Evolutionary conservation across 495 filamentous ascomycete species (phyloP).

Genomic region (Podospora pseudopauciseta): DNA sequence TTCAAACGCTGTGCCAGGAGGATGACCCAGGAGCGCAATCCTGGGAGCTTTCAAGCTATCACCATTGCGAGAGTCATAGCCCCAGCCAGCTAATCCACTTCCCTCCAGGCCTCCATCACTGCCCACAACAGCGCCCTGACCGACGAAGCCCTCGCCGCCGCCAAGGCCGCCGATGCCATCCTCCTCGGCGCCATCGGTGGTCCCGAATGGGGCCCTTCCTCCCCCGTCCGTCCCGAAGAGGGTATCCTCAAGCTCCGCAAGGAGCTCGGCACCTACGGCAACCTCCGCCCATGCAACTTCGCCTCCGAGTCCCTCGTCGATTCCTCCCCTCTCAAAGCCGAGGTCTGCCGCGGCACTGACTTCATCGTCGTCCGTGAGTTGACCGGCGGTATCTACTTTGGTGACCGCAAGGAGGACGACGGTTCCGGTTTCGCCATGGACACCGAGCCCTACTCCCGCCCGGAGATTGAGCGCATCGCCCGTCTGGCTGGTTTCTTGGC

Average conservation of each 20-base stretch:
- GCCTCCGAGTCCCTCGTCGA: conserved; percentile 84
- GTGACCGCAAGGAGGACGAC: conserved; percentile 69
- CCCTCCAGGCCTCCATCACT: conserved; percentile 76
- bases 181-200: conserved; percentile 94
- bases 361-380: conserved; percentile 70
- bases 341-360: conserved; percentile 81
- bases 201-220: conserved; percentile 87
- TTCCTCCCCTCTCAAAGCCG: conserved; percentile 81
- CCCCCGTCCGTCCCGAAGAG: conserved; percentile 86
- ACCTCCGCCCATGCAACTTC: conserved; percentile 97
- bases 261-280: conserved; percentile 90
- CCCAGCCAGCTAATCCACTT: background rate
- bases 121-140: conserved; percentile 73
- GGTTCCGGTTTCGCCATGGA: conserved; percentile 76
- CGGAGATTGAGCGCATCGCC: conserved; percentile 86
- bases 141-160: conserved; percentile 77
- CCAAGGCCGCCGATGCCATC: conserved; percentile 86
- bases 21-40: no score
- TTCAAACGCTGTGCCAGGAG: no score
- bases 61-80: no score
- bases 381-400: conserved; percentile 77
- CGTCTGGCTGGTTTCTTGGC: conserved; percentile 81
- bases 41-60: no score
- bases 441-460: conserved; percentile 82
- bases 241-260: conserved; percentile 91